Conservation (phyloP, 345 rosid species). For the Eucalyptus curtisii region DNA sequence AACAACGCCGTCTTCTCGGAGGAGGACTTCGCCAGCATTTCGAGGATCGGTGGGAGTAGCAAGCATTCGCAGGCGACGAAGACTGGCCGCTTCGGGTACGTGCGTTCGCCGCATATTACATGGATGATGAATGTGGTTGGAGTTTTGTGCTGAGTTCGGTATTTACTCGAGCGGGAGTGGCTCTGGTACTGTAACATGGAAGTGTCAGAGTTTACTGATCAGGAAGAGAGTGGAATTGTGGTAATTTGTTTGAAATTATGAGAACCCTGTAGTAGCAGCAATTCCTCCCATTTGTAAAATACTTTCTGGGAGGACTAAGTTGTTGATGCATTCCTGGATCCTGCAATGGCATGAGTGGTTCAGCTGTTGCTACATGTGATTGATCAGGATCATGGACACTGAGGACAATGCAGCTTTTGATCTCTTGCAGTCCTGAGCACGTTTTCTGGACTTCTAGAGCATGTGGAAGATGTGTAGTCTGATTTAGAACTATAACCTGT, state of each 20-base stretch:
- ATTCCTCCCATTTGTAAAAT: background rate
- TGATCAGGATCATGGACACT: background rate
- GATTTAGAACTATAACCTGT: background rate
- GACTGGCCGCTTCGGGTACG: constrained; percentile 90
- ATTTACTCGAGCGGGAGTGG: background rate
- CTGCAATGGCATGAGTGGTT: background rate
- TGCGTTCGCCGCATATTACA: background rate
- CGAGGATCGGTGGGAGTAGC: constrained; percentile 79
- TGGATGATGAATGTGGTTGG: background rate
- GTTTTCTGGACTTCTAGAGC: background rate
- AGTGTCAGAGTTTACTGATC: background rate
- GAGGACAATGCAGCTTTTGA: background rate
- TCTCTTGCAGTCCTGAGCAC: background rate
- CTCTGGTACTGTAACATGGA: background rate
- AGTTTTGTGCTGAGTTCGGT: background rate
- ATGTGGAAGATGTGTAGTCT: background rate
- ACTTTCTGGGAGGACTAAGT: background rate
- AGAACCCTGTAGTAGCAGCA: background rate
- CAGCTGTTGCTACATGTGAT: background rate
- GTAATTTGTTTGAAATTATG: background rate
- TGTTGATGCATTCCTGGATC: background rate
- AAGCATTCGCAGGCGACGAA: constrained; percentile 78
- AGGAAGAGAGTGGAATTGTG: background rate
- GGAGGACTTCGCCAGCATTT: constrained; percentile 83
- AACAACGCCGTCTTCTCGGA: constrained; percentile 86